Evolutionary conservation across 116 monocot genomes (phyloP).

Genomic region (Dioscorea cayenensis): DNA sequence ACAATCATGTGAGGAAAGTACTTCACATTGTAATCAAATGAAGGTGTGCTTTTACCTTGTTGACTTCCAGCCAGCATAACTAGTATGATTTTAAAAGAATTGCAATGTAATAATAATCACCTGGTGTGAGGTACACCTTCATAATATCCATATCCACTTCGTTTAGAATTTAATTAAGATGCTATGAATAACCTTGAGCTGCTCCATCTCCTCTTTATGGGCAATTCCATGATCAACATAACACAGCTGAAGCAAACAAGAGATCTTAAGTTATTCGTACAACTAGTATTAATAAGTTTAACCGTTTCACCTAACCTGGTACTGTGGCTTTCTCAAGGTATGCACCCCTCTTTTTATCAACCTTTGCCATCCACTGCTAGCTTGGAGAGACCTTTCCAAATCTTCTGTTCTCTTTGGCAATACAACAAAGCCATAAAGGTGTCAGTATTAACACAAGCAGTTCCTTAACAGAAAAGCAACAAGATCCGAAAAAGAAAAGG

Average conservation of each 20-base stretch:
- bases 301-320: slow-evolving; percentile 53
- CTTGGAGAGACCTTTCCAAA: slow-evolving; percentile 59
- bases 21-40: no score
- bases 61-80: no score
- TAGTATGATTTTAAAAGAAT: no score
- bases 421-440: background rate
- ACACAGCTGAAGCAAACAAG: slow-evolving; percentile 35
- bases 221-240: slow-evolving; percentile 82
- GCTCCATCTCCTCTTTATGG: slow-evolving; percentile 40
- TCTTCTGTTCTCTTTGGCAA: slow-evolving; percentile 58
- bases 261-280: background rate
- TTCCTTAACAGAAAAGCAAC: background rate
- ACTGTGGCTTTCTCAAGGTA: slow-evolving; percentile 79
- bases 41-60: no score
- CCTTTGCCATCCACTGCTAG: slow-evolving; percentile 71
- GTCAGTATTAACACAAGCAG: background rate
- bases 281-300: background rate
- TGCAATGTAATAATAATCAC: no score
- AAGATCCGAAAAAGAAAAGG: no score
- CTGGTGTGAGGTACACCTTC: no score
- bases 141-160: no score
- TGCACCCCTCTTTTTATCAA: slow-evolving; percentile 79
- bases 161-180: slow-evolving; percentile 3
- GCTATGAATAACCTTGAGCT: slow-evolving; percentile 69
- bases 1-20: no score